These are phyloP conservation scores for Peniophora sp. DNA, from an alignment of 1,284 basidiomycete species.

Conservation along the genomic window DNA sequence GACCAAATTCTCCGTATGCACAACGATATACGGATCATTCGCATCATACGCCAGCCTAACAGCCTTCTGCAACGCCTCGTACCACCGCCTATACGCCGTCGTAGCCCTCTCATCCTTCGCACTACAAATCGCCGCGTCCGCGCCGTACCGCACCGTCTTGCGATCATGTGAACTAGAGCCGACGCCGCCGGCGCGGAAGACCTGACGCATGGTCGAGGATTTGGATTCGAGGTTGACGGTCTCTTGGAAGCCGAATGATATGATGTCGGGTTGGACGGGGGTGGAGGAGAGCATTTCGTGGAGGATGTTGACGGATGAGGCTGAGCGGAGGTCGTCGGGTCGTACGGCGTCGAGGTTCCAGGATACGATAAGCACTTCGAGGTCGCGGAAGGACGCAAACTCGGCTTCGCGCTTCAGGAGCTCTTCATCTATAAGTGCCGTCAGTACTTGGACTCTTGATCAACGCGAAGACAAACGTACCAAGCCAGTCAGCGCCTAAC, in stretches of 20 bases:
- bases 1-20: slow-evolving; percentile 85
- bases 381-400: slow-evolving; percentile 74
- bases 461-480: slow-evolving; percentile 32
- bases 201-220: slow-evolving; percentile 85
- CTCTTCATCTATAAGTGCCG: slow-evolving; percentile 50
- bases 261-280: slow-evolving; percentile 73
- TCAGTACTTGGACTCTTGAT: slow-evolving; percentile 2
- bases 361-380: slow-evolving; percentile 79
- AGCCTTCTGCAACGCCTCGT: slow-evolving; percentile 70
- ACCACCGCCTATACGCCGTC: slow-evolving; percentile 81
- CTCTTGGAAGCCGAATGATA: slow-evolving; percentile 94
- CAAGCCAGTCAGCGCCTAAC: slow-evolving; percentile 79
- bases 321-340: slow-evolving; percentile 64
- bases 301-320: slow-evolving; percentile 68
- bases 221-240: slow-evolving; percentile 90
- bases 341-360: slow-evolving; percentile 93
- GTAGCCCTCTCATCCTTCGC: slow-evolving; percentile 58
- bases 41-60: slow-evolving; percentile 64
- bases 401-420: slow-evolving; percentile 66
- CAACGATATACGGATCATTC: slow-evolving; percentile 65
- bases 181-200: slow-evolving; percentile 59
- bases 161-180: slow-evolving; percentile 26
- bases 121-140: slow-evolving; percentile 29
- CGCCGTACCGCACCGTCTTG: slow-evolving; percentile 56
- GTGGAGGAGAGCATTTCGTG: slow-evolving; percentile 63